Evolutionary conservation across 306 rosid genomes (phyloP), one percentile per base, ranked within the genome.

Genomic region (Rosa persica): DNA sequence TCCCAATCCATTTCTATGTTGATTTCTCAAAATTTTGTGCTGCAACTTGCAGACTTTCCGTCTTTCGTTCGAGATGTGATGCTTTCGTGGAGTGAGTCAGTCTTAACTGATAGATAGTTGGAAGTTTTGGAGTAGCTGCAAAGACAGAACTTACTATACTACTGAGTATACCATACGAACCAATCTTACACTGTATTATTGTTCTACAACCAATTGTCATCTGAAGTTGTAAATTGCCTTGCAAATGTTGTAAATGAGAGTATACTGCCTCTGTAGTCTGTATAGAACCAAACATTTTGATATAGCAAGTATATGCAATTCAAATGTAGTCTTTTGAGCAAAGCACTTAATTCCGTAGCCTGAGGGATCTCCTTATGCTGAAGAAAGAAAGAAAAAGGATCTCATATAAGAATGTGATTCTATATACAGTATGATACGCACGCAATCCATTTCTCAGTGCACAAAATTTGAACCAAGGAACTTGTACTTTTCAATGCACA

Each of bases 71-170:
- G 96, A 79, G 98, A 95, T 84, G 52, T 93, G 87, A 85, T 96
- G 75, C 97, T 96, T 74, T 90, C 98, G 38, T 96, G 97, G 99
- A 96, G 88, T 42, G 88, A 90, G 20, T 85, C 94, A 3, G 81
- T 96, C 27, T 86, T 96, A 67, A 86, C 88, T 0, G 98, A 95
- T 81, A 90, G 97, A 77, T 95, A 88, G 85, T 48, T 51, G 22
- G 61, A 72, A 80, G 76, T 70, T 46, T 58, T 43, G 83, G 70
- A 75, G 77, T 67, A 17, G 77, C 85, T 67, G 85, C 86, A 67
- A 57, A 77, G 43, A 78, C 76, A 73, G 27, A 76, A 22, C 70
- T 44, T 76, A 15, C 58, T 12, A 39, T 22, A 61, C 17, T 27
- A 81, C 61, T 81, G 70, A 76, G 88, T 78, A 86, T 79, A 80